These are phyloP conservation scores for Rubus idaeus DNA, from an alignment of 306 rosid genomes.

Conservation along the genomic window DNA sequence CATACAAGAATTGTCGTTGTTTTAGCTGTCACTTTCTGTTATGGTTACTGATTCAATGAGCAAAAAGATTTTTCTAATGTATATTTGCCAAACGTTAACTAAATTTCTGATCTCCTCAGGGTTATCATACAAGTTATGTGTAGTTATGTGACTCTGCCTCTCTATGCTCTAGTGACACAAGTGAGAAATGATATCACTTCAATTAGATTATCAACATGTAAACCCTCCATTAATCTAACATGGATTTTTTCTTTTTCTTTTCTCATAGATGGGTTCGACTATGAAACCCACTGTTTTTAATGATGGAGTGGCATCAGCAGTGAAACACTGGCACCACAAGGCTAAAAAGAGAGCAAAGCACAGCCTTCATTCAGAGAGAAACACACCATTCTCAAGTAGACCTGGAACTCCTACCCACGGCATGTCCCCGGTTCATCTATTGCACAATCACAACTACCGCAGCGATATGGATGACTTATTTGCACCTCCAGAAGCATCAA, in stretches of 20 bases:
- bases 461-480: constrained; percentile 29
- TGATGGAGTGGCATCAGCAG: constrained; percentile 51
- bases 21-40: not conserved
- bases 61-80: not conserved
- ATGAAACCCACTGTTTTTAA: constrained; percentile 71
- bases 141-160: constrained; percentile 88
- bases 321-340: constrained; percentile 50
- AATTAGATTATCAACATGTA: not conserved
- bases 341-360: constrained; percentile 47
- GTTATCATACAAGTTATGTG: constrained; percentile 63
- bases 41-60: not conserved
- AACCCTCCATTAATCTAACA: not conserved
- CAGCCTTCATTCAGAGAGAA: constrained; percentile 31
- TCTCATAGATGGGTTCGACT: constrained; percentile 61
- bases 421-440: constrained; percentile 66
- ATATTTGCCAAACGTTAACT: not conserved
- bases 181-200: constrained; percentile 31
- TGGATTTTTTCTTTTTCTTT: not conserved
- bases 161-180: constrained; percentile 92
- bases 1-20: not conserved
- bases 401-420: constrained; percentile 56
- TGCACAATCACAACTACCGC: constrained; percentile 32
- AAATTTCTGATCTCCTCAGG: constrained; percentile 45
- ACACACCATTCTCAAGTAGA: constrained; percentile 57
- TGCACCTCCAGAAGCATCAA: constrained; percentile 36